These are phyloP conservation scores for Backusella circina DNA, from an alignment of 192 early-diverging fungal genomes.

Conservation along the genomic window DNA sequence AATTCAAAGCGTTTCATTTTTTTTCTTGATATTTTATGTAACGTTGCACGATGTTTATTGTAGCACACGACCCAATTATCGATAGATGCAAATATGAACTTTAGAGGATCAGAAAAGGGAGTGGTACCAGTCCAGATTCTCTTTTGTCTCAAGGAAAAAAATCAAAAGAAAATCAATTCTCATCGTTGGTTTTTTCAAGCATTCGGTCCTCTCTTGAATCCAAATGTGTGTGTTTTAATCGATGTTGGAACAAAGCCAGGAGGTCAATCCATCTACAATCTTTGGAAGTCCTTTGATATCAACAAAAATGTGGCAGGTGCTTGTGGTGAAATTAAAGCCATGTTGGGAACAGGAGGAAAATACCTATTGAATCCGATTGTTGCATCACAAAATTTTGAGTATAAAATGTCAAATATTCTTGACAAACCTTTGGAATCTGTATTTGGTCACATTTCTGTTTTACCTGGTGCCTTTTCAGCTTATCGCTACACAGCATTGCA, in stretches of 20 bases:
- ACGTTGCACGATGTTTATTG: slow-evolving; percentile 11
- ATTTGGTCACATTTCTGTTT: slow-evolving; percentile 93
- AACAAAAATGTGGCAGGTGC: slow-evolving; percentile 73
- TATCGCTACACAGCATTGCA: slow-evolving; percentile 73
- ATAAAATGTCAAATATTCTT: slow-evolving; percentile 71
- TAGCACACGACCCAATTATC: slow-evolving; percentile 56
- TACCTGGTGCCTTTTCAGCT: slow-evolving; percentile 87
- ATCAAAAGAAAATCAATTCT: slow-evolving; percentile 64
- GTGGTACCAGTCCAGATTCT: slow-evolving; percentile 69
- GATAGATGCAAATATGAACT: slow-evolving; percentile 53
- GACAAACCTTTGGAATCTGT: slow-evolving; percentile 83
- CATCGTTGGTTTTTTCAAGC: slow-evolving; percentile 65
- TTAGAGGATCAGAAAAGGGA: slow-evolving; percentile 43
- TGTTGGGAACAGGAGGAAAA: slow-evolving; percentile 50
- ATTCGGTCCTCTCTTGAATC: slow-evolving; percentile 55
- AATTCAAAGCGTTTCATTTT: not conserved
- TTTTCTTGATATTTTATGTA: not conserved
- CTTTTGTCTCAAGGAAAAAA: slow-evolving; percentile 80
- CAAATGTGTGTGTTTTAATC: slow-evolving; percentile 56
- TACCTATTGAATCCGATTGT: slow-evolving; percentile 72
- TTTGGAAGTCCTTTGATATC: slow-evolving; percentile 79
- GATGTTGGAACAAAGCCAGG: slow-evolving; percentile 85
- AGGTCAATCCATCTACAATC: slow-evolving; percentile 62
- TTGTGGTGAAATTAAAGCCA: slow-evolving; percentile 82
- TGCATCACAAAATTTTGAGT: slow-evolving; percentile 82